Evolutionary conservation across 1,284 basidiomycete genomes (phyloP).

Genomic region (Cystobasidiaceae sp.): DNA sequence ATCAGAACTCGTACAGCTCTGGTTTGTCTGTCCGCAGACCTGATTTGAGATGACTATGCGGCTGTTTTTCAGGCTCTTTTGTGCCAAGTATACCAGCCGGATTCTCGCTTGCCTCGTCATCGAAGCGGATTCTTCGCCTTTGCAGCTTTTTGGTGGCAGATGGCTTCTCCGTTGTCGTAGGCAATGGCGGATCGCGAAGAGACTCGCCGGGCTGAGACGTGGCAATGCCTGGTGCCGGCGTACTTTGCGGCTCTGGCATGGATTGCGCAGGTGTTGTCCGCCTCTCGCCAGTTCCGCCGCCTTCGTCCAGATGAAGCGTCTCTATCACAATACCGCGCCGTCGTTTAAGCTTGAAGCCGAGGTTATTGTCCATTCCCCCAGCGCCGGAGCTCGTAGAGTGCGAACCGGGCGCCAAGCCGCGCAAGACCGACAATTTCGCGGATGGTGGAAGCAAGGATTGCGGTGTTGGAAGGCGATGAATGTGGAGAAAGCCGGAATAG

Average conservation of each 20-base stretch:
- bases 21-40: conserved; percentile 46
- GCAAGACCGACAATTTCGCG: conserved; percentile 65
- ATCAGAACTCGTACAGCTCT: conserved; percentile 52
- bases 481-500: conserved; percentile 73
- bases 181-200: neutral
- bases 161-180: conserved; percentile 27
- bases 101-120: conserved; percentile 30
- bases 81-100: conserved; percentile 10
- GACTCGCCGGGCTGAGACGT: conserved; percentile 36
- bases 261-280: conserved; percentile 57
- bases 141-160: conserved; percentile 31
- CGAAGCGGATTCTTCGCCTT: conserved; percentile 34
- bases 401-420: conserved; percentile 53
- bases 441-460: conserved; percentile 65
- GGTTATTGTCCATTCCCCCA: conserved; percentile 67
- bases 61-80: neutral
- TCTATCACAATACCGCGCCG: conserved; percentile 75
- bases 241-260: conserved; percentile 31
- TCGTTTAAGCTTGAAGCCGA: conserved; percentile 88
- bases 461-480: conserved; percentile 65
- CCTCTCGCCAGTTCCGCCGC: conserved; percentile 82
- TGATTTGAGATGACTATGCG: neutral
- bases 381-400: conserved; percentile 59
- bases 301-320: conserved; percentile 85
- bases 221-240: neutral